A percentile compares a stretch with the other conserved stretches of the same genome.
Conservation (phyloP, 805 yeast genomes). For the Saccharomycodes ludwigii region DNA sequence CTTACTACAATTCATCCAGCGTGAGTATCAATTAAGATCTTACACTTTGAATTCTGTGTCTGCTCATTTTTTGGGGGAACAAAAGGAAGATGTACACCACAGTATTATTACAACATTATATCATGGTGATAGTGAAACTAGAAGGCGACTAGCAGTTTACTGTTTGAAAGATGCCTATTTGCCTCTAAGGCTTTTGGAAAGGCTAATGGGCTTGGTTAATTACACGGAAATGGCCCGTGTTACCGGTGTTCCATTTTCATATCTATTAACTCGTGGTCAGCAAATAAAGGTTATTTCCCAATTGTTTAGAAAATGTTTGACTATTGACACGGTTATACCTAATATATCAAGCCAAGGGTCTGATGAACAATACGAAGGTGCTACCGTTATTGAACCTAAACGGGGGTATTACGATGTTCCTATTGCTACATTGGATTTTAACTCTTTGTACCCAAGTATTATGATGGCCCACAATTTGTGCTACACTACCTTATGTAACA, state of each 20-base stretch:
- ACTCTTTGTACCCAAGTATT: slow-evolving; percentile 92
- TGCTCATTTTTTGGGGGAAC: slow-evolving; percentile 87
- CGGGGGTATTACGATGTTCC: slow-evolving; percentile 96
- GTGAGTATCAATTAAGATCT: slow-evolving; percentile 90
- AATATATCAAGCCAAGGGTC: slow-evolving; percentile 69
- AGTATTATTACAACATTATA: slow-evolving; percentile 92
- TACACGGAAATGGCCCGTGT: slow-evolving; percentile 99
- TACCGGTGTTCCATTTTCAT: slow-evolving; percentile 95
- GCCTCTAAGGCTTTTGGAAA: slow-evolving; percentile 79
- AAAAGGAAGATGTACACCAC: slow-evolving; percentile 96
- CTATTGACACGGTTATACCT: slow-evolving; percentile 80
- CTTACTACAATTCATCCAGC: slow-evolving; percentile 79
- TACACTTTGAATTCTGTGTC: slow-evolving; percentile 93
- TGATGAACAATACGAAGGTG: slow-evolving; percentile 96
- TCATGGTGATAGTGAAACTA: slow-evolving; percentile 82
- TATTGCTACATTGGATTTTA: slow-evolving; percentile 94
- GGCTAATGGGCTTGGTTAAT: slow-evolving; percentile 90
- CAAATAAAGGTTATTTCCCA: slow-evolving; percentile 96
- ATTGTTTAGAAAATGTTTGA: slow-evolving; percentile 81
- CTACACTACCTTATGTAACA: slow-evolving; percentile 76
- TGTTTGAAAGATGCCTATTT: slow-evolving; percentile 93
- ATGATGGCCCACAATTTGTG: slow-evolving; percentile 99
- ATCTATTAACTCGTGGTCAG: slow-evolving; percentile 82
- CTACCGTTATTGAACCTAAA: slow-evolving; percentile 93
- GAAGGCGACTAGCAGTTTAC: slow-evolving; percentile 91